Evolutionary conservation across 1,284 basidiomycete genomes (phyloP).

Genomic region (Heimioporus punctisporus): DNA sequence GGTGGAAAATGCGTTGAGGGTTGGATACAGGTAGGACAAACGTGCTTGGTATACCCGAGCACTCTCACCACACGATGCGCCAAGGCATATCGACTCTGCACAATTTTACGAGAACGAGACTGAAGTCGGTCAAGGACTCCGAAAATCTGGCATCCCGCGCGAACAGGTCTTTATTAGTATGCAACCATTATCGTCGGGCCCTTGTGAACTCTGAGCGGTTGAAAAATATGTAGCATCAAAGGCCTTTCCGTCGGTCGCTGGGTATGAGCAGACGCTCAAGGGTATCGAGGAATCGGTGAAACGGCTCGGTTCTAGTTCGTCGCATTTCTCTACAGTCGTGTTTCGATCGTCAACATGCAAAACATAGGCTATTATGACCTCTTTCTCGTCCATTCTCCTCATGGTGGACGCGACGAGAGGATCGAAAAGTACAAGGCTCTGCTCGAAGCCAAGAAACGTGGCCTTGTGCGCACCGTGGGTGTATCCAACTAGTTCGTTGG

Average conservation of each 20-base stretch:
- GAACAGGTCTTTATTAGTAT: constrained; percentile 33
- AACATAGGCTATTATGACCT: constrained; percentile 57
- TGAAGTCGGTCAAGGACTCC: constrained; percentile 26
- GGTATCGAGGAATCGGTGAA: constrained; percentile 41
- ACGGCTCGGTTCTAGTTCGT: constrained; percentile 36
- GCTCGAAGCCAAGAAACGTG: constrained; percentile 45
- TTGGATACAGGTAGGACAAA: constrained; percentile 26
- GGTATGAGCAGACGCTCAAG: constrained; percentile 38
- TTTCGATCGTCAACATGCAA: background rate
- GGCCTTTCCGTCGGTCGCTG: constrained; percentile 8
- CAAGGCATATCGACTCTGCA: constrained; percentile 29
- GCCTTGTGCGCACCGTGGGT: constrained; percentile 56
- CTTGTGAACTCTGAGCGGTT: background rate
- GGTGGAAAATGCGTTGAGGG: constrained; percentile 22
- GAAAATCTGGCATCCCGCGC: constrained; percentile 18
- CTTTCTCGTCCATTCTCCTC: constrained; percentile 59
- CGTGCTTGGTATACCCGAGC: background rate
- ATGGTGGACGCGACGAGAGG: constrained; percentile 43
- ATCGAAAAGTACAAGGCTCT: constrained; percentile 48
- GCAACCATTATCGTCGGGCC: too few species aligned
- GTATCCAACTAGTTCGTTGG: constrained; percentile 57
- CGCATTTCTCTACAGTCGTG: background rate
- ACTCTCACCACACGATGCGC: background rate
- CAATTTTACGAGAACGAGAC: constrained; percentile 27
- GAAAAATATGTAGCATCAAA: constrained; percentile 24